These are phyloP conservation scores for Sextonia rubra DNA, from an alignment of 164 flowering plant species.

Conservation along the genomic window DNA sequence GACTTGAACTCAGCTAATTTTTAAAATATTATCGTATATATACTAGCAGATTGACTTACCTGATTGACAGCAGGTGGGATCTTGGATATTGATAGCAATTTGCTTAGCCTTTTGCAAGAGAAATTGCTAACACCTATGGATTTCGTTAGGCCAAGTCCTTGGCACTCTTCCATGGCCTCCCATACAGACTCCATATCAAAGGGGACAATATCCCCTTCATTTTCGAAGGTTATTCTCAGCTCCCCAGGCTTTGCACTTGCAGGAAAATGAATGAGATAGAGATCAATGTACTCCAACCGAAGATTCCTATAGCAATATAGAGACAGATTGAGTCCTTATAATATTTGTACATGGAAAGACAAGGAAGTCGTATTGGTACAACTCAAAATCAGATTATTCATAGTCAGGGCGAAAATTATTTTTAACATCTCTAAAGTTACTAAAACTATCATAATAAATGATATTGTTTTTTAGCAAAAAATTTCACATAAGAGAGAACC, in stretches of 20 bases:
- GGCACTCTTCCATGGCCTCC: conserved; percentile 29
- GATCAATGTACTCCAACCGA: conserved; percentile 13
- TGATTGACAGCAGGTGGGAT: conserved; percentile 34
- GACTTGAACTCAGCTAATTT: no score
- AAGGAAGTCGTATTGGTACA: no score
- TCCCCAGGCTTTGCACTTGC: conserved; percentile 9
- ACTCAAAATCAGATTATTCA: no score
- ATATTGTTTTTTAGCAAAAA: no score
- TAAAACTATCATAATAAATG: no score
- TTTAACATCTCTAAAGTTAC: no score
- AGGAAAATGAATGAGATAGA: conserved; percentile 12
- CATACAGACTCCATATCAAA: conserved; percentile 22
- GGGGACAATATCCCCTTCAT: conserved; percentile 18
- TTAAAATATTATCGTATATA: no score
- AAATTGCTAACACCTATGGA: conserved; percentile 36
- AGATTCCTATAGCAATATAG: conserved; percentile 9
- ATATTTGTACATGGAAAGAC: no score
- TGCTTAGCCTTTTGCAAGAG: conserved; percentile 21
- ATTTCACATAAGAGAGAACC: no score
- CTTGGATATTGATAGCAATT: conserved; percentile 17
- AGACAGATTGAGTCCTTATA: background rate
- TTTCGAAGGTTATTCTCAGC: conserved; percentile 2
- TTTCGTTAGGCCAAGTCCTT: conserved; percentile 20
- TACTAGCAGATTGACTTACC: conserved; percentile 8
- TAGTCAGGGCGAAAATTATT: no score